Conservation (phyloP, 73 alveolate species). For the Blepharisma japonicum region DNA sequence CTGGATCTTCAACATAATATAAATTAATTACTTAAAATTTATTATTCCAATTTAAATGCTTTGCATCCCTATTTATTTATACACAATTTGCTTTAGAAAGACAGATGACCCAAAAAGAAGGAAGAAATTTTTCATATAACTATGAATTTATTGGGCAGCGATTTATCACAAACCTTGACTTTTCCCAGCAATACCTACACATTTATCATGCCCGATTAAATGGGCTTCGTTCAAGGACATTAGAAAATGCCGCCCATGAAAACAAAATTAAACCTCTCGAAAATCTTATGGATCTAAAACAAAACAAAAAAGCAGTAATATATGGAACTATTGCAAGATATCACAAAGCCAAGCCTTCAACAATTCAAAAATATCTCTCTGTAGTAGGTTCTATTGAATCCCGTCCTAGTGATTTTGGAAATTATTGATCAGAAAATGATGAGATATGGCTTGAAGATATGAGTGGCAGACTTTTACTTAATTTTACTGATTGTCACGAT, state of each 20-base stretch:
- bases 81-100: too few species aligned
- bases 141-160: constrained; percentile 2
- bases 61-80: too few species aligned
- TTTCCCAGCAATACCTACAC: constrained; percentile 5
- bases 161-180: background rate
- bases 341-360: constrained; percentile 9
- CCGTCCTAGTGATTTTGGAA: background rate
- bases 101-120: too few species aligned
- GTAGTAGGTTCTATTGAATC: constrained; percentile 17
- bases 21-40: too few species aligned
- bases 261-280: too few species aligned
- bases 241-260: background rate
- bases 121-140: background rate
- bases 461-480: constrained; percentile 13
- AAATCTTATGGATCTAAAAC: too few species aligned
- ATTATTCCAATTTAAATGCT: too few species aligned
- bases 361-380: background rate
- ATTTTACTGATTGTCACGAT: background rate
- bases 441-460: background rate
- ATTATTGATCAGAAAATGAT: background rate
- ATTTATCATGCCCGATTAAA: constrained; percentile 6
- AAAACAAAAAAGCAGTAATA: too few species aligned
- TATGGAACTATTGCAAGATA: constrained; percentile 17
- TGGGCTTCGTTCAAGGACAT: background rate
- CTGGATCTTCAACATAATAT: too few species aligned